Evolutionary conservation across 2,329 filamentous ascomycete species (phyloP).

Genomic region (Beauveria australis): DNA sequence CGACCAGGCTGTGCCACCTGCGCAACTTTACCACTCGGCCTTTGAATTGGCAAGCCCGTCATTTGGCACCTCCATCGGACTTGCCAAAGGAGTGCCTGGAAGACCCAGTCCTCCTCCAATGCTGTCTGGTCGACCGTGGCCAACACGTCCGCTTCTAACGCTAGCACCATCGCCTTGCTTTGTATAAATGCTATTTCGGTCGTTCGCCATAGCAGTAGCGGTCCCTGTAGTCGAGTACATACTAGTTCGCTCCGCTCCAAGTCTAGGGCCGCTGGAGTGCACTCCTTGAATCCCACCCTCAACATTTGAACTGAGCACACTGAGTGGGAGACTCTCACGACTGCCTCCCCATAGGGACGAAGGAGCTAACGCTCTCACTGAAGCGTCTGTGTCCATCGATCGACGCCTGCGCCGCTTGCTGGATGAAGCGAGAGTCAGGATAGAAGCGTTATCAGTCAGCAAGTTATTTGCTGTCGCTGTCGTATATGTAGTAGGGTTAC

Average conservation of each 20-base stretch:
- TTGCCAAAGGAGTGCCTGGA: constrained; percentile 54
- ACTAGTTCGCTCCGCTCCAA: constrained; percentile 58
- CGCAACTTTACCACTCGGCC: neutral
- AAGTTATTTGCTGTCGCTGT: constrained; percentile 76
- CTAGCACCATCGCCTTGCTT: constrained; percentile 65
- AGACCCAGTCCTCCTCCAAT: constrained; percentile 66
- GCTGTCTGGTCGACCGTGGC: constrained; percentile 75
- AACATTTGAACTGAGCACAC: constrained; percentile 65
- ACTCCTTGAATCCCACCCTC: constrained; percentile 45
- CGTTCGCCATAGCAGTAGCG: constrained; percentile 57
- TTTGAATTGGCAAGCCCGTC: constrained; percentile 19
- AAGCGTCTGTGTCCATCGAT: constrained; percentile 79
- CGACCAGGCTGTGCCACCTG: neutral
- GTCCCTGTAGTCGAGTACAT: constrained; percentile 72
- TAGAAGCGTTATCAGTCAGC: constrained; percentile 77
- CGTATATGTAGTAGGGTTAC: constrained; percentile 62
- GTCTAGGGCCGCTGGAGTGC: constrained; percentile 39
- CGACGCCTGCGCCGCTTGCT: constrained; percentile 69
- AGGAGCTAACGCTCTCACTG: constrained; percentile 74
- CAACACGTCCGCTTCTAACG: constrained; percentile 66
- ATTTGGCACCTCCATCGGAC: constrained; percentile 38
- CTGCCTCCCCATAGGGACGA: constrained; percentile 76
- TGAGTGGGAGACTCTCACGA: constrained; percentile 70
- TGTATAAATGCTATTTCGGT: constrained; percentile 75
- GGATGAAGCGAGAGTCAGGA: constrained; percentile 75